Evolutionary conservation across 345 rosid species (phyloP).

Genomic region (Lepidium sativum): DNA sequence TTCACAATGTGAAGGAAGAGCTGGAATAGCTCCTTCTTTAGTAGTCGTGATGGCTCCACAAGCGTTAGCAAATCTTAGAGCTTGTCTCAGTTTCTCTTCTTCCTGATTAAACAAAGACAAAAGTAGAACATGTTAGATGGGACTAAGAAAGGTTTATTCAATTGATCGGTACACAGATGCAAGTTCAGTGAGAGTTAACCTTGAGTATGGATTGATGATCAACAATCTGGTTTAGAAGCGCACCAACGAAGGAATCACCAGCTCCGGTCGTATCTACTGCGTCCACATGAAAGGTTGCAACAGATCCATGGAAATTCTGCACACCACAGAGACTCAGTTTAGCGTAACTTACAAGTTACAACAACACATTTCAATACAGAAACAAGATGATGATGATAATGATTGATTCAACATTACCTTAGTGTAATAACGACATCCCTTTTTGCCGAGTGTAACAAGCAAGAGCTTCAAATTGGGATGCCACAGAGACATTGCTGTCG

Average conservation of each 20-base stretch:
- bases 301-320: slow-evolving; percentile 71
- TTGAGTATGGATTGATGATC: slow-evolving; percentile 64
- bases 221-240: slow-evolving; percentile 65
- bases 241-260: slow-evolving; percentile 91
- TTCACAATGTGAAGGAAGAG: slow-evolving; percentile 57
- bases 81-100: slow-evolving; percentile 60
- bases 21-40: slow-evolving; percentile 94
- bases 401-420: slow-evolving; percentile 12
- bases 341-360: not conserved
- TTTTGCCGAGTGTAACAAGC: slow-evolving; percentile 50
- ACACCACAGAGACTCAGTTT: not conserved
- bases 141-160: not conserved
- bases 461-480: slow-evolving; percentile 50
- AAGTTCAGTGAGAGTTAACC: slow-evolving; percentile 27
- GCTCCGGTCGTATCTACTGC: slow-evolving; percentile 94
- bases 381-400: not conserved
- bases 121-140: not conserved
- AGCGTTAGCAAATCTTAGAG: slow-evolving; percentile 69
- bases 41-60: slow-evolving; percentile 98
- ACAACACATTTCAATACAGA: too few species aligned
- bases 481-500: slow-evolving; percentile 22
- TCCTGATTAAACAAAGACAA: slow-evolving; percentile 29
- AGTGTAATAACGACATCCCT: slow-evolving; percentile 53
- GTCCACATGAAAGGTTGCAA: slow-evolving; percentile 63
- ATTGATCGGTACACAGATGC: not conserved